Evolutionary conservation across 169 alveolate species (phyloP).

Genomic region (Plasmodium fragile): DNA sequence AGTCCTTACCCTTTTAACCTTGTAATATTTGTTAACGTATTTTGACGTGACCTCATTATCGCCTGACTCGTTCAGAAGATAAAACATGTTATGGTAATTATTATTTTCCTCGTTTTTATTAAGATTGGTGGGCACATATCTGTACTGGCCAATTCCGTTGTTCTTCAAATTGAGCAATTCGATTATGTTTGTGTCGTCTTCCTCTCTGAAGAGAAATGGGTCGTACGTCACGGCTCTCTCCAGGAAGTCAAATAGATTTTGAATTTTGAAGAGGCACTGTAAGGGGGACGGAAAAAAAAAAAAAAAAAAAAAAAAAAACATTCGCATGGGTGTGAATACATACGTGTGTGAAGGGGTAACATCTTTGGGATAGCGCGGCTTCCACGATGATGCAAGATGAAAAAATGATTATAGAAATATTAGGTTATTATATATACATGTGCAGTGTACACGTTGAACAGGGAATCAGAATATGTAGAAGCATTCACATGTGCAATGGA

Average conservation of each 20-base stretch:
- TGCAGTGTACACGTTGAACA: not conserved
- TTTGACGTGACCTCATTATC: not conserved
- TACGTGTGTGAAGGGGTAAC: not conserved
- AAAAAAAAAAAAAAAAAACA: not conserved
- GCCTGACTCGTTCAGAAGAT: not conserved
- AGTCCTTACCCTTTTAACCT: not conserved
- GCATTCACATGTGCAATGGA: not conserved
- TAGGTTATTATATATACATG: not conserved
- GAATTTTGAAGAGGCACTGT: conserved; percentile 66
- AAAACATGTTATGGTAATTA: conserved; percentile 45
- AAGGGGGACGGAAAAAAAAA: not conserved
- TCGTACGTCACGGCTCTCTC: conserved; percentile 48
- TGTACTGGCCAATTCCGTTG: not conserved
- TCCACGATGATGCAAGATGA: not conserved
- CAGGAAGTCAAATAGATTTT: conserved; percentile 35
- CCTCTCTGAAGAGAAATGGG: conserved; percentile 44
- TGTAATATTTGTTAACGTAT: conserved; percentile 36
- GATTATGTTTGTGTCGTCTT: conserved; percentile 4
- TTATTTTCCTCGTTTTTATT: conserved; percentile 40
- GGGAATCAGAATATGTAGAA: not conserved
- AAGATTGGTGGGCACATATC: conserved; percentile 12
- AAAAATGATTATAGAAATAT: too few species aligned
- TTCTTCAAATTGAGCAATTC: conserved; percentile 7
- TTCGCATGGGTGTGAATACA: not conserved
- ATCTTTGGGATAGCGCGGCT: not conserved